Conservation (phyloP, 78 protist species). For the Dictyostelium brefeldianum region DNA sequence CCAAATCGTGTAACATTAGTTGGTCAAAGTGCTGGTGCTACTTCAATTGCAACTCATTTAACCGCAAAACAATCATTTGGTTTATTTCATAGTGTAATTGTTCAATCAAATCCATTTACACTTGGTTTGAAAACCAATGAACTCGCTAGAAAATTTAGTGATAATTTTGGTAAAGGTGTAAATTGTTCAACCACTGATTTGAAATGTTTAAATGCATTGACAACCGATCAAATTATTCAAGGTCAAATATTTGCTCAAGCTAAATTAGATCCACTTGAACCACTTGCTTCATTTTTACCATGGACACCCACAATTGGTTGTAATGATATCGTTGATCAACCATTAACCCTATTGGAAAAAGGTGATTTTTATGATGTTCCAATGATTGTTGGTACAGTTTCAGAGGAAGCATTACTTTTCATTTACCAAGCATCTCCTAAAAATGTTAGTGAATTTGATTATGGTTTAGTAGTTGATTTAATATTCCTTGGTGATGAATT, state of each 20-base stretch:
- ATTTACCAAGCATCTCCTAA: constrained; percentile 57
- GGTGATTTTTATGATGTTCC: constrained; percentile 58
- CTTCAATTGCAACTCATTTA: constrained; percentile 68
- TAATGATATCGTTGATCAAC: constrained; percentile 57
- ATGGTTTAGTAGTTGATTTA: background rate
- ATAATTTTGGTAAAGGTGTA: constrained; percentile 39
- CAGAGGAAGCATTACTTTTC: constrained; percentile 52
- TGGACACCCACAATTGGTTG: constrained; percentile 67
- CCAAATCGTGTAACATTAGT: constrained; percentile 78
- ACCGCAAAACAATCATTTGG: constrained; percentile 9
- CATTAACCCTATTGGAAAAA: constrained; percentile 19
- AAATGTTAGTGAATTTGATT: background rate
- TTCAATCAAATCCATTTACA: constrained; percentile 36
- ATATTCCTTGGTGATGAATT: background rate
- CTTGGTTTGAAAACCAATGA: constrained; percentile 31
- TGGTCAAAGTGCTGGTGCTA: constrained; percentile 91
- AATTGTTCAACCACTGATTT: constrained; percentile 6
- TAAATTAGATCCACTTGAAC: constrained; percentile 13
- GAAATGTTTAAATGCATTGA: constrained; percentile 4
- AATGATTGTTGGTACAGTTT: constrained; percentile 59
- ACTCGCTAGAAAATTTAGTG: background rate
- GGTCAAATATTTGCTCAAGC: constrained; percentile 56
- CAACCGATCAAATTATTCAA: background rate
- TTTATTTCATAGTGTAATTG: background rate
- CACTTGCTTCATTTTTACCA: constrained; percentile 55